Conservation (phyloP, 148 eudicot genomes). For the Fagopyrum homotropicum region DNA sequence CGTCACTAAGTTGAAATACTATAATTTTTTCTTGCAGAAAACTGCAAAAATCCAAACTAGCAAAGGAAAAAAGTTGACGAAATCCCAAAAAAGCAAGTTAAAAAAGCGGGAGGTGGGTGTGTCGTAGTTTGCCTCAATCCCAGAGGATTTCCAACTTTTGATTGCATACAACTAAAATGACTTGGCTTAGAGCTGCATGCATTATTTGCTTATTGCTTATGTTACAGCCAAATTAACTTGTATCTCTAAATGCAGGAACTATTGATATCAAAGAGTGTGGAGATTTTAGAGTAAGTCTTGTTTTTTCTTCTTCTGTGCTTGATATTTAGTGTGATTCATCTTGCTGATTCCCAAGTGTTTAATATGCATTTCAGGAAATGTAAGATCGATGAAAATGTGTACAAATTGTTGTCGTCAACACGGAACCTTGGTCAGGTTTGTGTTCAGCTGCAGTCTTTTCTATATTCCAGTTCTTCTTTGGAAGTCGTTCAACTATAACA, state of each 20-base stretch:
- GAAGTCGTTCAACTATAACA: no score
- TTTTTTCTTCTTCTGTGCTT: no score
- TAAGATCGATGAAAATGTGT: no score
- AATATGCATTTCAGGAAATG: no score
- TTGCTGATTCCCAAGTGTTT: no score
- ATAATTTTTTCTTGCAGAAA: constrained; percentile 14
- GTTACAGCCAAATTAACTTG: background rate
- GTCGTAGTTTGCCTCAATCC: background rate
- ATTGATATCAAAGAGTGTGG: constrained; percentile 55
- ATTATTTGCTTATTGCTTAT: background rate
- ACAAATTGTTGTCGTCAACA: no score
- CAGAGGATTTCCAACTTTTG: background rate
- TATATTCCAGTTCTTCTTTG: no score
- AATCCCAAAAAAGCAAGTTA: constrained; percentile 68
- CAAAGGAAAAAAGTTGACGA: constrained; percentile 36
- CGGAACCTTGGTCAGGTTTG: no score
- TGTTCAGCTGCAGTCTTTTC: no score
- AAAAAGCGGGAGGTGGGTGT: constrained; percentile 62
- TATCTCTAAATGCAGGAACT: constrained; percentile 40
- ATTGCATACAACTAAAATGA: background rate
- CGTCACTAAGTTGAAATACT: background rate
- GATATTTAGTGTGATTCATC: no score
- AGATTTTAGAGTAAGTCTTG: constrained; percentile 56
- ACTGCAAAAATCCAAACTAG: constrained; percentile 18
- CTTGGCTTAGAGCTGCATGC: background rate